These are phyloP conservation scores for Malus sieversii DNA, from an alignment of 306 rosid genomes.

Conservation along the genomic window DNA sequence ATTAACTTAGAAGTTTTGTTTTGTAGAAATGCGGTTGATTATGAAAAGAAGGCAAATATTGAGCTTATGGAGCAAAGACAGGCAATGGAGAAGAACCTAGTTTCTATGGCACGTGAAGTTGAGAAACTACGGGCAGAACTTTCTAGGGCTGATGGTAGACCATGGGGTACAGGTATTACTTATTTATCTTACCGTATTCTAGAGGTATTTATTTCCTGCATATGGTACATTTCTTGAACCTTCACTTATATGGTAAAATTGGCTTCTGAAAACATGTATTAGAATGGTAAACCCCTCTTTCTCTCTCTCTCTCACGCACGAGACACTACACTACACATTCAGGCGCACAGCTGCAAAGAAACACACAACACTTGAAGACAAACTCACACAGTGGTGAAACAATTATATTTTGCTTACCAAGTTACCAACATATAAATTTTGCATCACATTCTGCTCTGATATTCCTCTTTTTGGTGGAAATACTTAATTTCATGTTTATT, in stretches of 20 bases:
- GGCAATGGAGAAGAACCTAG: slow-evolving; percentile 77
- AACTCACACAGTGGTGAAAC: neutral
- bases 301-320: neutral
- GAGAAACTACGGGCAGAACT: slow-evolving; percentile 85
- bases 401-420: neutral
- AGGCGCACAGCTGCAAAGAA: neutral
- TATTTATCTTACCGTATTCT: slow-evolving; percentile 7
- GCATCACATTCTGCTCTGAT: neutral
- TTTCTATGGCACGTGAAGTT: slow-evolving; percentile 90
- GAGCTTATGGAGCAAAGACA: slow-evolving; percentile 88
- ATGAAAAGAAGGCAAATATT: slow-evolving; percentile 75
- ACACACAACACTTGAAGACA: neutral
- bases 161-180: slow-evolving; percentile 72
- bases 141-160: slow-evolving; percentile 53
- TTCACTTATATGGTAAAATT: neutral
- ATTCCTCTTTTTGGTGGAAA: neutral
- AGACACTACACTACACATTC: neutral
- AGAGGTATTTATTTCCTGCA: neutral
- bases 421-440: neutral
- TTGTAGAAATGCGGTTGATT: slow-evolving; percentile 52
- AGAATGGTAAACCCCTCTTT: neutral
- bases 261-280: neutral
- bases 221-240: neutral
- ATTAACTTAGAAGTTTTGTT: slow-evolving; percentile 12
- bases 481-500: neutral